Evolutionary conservation across 768 basidiomycete genomes (phyloP).

Genomic region (Mycena chlorophos): DNA sequence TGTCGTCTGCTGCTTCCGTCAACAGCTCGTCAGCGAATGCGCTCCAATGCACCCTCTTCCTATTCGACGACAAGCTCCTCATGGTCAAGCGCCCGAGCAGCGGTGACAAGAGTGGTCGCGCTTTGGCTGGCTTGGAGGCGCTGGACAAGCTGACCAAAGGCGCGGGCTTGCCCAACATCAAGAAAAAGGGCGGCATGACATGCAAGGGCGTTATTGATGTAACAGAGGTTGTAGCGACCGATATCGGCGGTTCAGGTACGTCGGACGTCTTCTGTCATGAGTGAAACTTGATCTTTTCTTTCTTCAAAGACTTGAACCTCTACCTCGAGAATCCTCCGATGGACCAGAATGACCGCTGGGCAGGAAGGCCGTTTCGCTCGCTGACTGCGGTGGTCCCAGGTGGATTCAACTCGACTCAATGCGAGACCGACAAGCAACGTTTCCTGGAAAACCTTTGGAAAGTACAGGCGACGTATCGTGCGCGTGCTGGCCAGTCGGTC

Average conservation of each 20-base stretch:
- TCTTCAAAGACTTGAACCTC: conserved; percentile 70
- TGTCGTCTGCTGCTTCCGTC: conserved; percentile 45
- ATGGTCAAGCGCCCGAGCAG: conserved; percentile 83
- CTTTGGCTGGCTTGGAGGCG: conserved; percentile 75
- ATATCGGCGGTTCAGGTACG: conserved; percentile 83
- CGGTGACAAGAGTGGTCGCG: conserved; percentile 72
- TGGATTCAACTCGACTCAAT: conserved; percentile 64
- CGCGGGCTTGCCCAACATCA: conserved; percentile 58
- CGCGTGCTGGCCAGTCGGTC: conserved; percentile 71
- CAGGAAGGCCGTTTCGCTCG: conserved; percentile 80
- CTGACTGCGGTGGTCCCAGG: conserved; percentile 74
- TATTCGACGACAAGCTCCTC: conserved; percentile 93
- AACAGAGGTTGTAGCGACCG: conserved; percentile 79
- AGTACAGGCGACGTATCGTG: conserved; percentile 78
- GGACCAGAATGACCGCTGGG: conserved; percentile 86
- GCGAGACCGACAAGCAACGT: conserved; percentile 68
- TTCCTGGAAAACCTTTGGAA: conserved; percentile 91
- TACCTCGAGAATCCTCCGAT: conserved; percentile 81
- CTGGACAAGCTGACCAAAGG: conserved; percentile 70
- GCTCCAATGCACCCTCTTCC: conserved; percentile 84
- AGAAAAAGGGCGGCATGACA: conserved; percentile 78
- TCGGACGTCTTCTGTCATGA: conserved; percentile 13
- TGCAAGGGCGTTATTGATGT: conserved; percentile 87
- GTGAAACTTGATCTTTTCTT: background rate
- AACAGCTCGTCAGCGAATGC: conserved; percentile 43